A percentile compares a stretch with the other conserved stretches of the same genome.
Conservation (phyloP, 2,329 filamentous ascomycete genomes). For the Ophiostoma sp. region DNA sequence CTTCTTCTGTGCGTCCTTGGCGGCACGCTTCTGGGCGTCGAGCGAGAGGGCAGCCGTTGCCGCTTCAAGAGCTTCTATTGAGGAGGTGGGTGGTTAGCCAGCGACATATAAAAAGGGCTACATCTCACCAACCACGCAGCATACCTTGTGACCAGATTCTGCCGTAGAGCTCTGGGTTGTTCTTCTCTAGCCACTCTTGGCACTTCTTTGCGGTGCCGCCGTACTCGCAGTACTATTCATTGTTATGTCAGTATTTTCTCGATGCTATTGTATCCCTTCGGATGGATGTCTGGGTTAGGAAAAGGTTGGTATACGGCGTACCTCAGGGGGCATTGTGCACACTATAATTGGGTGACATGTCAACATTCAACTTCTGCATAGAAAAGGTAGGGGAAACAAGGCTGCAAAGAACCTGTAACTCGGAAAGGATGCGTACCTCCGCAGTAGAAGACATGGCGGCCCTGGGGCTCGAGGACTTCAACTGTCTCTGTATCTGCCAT, state of each 20-base stretch:
- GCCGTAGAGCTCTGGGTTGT: conserved; percentile 71
- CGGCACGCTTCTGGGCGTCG: conserved; percentile 89
- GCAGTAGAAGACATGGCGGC: conserved; percentile 57
- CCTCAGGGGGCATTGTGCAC: conserved; percentile 66
- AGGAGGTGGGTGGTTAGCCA: conserved; percentile 10
- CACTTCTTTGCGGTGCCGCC: conserved; percentile 96
- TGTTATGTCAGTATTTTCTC: not conserved
- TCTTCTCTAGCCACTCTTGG: conserved; percentile 86
- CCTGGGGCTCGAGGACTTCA: conserved; percentile 51
- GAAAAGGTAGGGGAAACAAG: not conserved
- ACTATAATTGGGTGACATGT: conserved; percentile 45
- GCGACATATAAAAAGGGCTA: not conserved
- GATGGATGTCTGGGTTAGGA: not conserved
- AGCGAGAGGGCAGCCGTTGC: conserved; percentile 84
- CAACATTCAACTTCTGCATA: not conserved
- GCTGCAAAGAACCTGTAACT: no score
- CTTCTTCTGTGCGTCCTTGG: conserved; percentile 96
- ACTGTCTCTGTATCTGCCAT: conserved; percentile 58
- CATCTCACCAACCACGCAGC: no score
- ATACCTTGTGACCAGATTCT: conserved; percentile 82
- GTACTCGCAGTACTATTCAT: conserved; percentile 90
- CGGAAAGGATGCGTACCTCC: conserved; percentile 50
- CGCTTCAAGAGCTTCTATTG: conserved; percentile 73
- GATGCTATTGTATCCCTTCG: not conserved
- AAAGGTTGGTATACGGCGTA: conserved; percentile 39